Evolutionary conservation across 495 filamentous ascomycete genomes (phyloP), one percentile per base, ranked within the genome.

Genomic region (Massariosphaeria phaeospora): DNA sequence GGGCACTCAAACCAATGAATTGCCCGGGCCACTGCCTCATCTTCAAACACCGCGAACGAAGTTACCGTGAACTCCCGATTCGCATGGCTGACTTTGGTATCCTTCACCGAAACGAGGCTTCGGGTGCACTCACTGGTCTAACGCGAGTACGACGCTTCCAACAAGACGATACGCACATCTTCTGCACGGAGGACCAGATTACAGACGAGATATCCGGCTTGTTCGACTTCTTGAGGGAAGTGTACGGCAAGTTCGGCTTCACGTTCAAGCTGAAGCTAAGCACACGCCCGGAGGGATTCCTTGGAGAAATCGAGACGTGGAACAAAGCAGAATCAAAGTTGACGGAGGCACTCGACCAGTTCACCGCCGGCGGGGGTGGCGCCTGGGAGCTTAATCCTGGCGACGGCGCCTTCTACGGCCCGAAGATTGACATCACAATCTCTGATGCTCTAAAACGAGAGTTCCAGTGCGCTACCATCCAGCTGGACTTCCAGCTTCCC

Each of bases 321-420:
- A 71, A 96, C 65, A 75, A 79, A 35, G 94, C 93, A 17, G 94
- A 97, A 66, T 75, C 72, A 3, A 85, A 84, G 66, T 76, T 97
- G 43, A 82, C 80, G 62, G 73, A 78, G 36, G 87, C 91, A 25
- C 74, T 98, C 52, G 79, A 90, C 55, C 78, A 84, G 48, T 98
- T 96, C 69, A 75, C 77, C 34, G 72, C 70, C 15, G 64, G 70
- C 3, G 80, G 75, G 31, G 85, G 85, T 40, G 74, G 83, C 13
- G 72, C 84, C 49, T 98, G 93, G 93, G 83, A 84, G 64, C 76
- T 95, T 20, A 93, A 97, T 63, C 82, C 86, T 44, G 91, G 91
- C 41, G 93, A 98, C 62, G 93, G 93, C 64, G 94, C 93, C 27
- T 98, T 97, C 73, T 97, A 97, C 64, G 94, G 93, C 1, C 93